Evolutionary conservation across 2,329 filamentous ascomycete species (phyloP), one percentile per base, ranked within the genome.

Genomic region (Neofusicoccum cordaticola): DNA sequence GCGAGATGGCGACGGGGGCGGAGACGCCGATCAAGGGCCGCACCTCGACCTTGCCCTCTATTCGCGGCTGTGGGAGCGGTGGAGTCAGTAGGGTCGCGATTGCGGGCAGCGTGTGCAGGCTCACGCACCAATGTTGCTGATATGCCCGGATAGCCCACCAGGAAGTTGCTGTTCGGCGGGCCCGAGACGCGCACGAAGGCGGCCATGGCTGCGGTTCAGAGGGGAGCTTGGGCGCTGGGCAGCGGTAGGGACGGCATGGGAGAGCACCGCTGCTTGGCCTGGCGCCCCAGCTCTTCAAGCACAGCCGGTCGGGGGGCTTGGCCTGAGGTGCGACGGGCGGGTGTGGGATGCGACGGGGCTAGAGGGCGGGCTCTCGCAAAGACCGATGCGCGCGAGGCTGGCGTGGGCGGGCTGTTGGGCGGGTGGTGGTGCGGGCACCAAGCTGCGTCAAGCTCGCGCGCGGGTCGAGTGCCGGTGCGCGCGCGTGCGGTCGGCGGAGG

Each of bases 31-130:
- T 85, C 63, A 88, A 88, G 47, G 95, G 95, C 66, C 95, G 88
- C 72, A 99, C 95, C 81, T 98, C 95, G 75, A 99, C 95, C 77
- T 95, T 96, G 72, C 95, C 95, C 83, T 97, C 94, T 81, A 99
- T 94, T 75, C 95, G 91, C 73, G 95, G 95, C 92, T 97, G 74
- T 44, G 66, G 42, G 41, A 34, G 47, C 47, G 63, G 34, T 34
- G 37, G 37, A 22, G 62, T 47, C 51, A 64, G 62, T 15, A 57
- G 19, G 39, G 47, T 53, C 50, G 41, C 62, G 34, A 42, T 52
- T 44, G 35, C 58, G 65, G 62, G 64, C 57, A 52, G 41, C 34
- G 66, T 5, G 17, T 13, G 39, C 35, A 17, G 39, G n/a, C 39
- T n/a, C n/a, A 87, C 92, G 81, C 85, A 97, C 93, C 86, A 97